Evolutionary conservation across 805 yeast species (phyloP), one percentile per base, ranked within the genome.

Genomic region (Schizosaccharomyces japonicus): DNA sequence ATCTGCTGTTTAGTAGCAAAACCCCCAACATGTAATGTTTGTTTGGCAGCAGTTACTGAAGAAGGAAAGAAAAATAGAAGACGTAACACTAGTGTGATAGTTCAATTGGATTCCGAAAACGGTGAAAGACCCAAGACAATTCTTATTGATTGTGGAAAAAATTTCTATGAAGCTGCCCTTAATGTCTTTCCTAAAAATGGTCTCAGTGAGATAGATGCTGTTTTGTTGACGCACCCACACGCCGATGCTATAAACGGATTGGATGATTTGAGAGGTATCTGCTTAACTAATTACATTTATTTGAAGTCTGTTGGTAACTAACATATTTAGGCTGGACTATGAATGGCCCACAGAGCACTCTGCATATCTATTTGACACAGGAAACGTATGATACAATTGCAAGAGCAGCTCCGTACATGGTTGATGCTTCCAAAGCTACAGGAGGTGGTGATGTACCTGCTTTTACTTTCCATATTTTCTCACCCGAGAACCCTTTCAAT

Each of bases 361-460:
- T 45, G 13, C 21, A 45, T 10, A 31, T 45, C 6, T 45, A 45
- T 2, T 10, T 45, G 17, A 28, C 47, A 7, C 4, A 21, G 13
- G 28, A 27, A 3, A 42, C 46, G 13, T 27, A 11, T 6, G 11
- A n/a, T 4, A 10, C 29, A 2, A 31, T 45, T 19, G 42, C 39
- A 29, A 29, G 11, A 5, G 15, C 39, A 15, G 17, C 25, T 21
- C 39, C 36, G 13, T 45, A 45, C 33, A 45, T 45, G 47, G 39
- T 30, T 4, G 21, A 29, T 10, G 26, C 3, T 10, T 5, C 17
- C 3, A 19, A 15, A 21, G 47, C 39, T 21, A 45, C 47, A 7
- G 47, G 47, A 15, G 47, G 47, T 5, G 47, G 47, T 19, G 33
- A 31, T 26, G 36, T 45, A 15, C 47, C 47, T 45, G 15, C 34